phyloP scores from a whole-genome alignment of 371 early-diverging fungal genomes.

The Apophysomyces variabilis region DNA sequence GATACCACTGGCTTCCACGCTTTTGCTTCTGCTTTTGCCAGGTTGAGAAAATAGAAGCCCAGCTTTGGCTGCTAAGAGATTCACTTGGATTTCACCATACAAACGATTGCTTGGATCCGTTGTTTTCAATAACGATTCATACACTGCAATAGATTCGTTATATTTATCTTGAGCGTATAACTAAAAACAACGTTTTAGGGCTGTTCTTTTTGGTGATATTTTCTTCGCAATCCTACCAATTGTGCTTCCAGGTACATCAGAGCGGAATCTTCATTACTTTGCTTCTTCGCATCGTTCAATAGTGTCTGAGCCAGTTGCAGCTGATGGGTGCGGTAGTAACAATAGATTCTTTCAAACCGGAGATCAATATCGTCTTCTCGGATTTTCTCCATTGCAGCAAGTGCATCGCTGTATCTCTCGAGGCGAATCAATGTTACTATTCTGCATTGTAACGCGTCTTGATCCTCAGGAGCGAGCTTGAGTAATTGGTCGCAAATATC shows the following conservation, averaged over 20 bases:
- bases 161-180: constrained; percentile 53
- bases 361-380: constrained; percentile 47
- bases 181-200: constrained; percentile 22
- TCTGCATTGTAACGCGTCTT: constrained; percentile 64
- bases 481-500: constrained; percentile 52
- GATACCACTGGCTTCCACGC: constrained; percentile 11
- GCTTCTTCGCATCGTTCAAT: constrained; percentile 43
- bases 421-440: constrained; percentile 73
- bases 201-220: neutral
- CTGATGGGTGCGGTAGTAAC: constrained; percentile 73
- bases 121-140: constrained; percentile 51
- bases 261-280: constrained; percentile 32
- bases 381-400: constrained; percentile 55
- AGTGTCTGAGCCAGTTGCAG: constrained; percentile 59
- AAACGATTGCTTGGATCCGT: constrained; percentile 39
- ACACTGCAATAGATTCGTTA: constrained; percentile 45
- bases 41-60: constrained; percentile 57
- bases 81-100: constrained; percentile 53
- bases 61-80: constrained; percentile 71
- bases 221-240: constrained; percentile 52
- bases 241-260: constrained; percentile 71
- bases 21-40: constrained; percentile 19
- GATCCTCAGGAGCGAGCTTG: constrained; percentile 51
- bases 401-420: constrained; percentile 69
- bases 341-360: constrained; percentile 71